Conservation (phyloP, 495 filamentous ascomycete species). For the Xylaria telfairii region DNA sequence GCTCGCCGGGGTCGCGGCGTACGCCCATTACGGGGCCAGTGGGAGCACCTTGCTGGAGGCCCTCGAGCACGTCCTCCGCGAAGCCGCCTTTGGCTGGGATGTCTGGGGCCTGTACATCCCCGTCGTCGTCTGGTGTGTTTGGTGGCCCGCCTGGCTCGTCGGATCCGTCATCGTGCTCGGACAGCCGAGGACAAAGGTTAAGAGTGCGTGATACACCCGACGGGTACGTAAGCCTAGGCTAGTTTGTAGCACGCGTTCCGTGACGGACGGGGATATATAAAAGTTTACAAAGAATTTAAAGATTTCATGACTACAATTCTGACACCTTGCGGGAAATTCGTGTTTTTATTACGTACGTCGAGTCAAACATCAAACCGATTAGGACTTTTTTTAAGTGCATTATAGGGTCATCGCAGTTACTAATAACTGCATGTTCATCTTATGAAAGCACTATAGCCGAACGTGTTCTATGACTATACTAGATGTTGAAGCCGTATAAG, state of each 20-base stretch:
- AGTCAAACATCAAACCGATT: neutral
- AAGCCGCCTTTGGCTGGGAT: conserved; percentile 88
- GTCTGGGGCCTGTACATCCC: conserved; percentile 90
- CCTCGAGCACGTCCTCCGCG: conserved; percentile 61
- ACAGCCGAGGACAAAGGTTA: conserved; percentile 36
- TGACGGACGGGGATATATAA: neutral
- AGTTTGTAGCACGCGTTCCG: neutral
- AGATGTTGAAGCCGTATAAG: neutral
- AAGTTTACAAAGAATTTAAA: neutral
- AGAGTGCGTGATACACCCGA: conserved; percentile 36
- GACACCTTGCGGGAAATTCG: neutral
- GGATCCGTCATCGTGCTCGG: conserved; percentile 55
- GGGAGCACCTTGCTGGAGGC: neutral
- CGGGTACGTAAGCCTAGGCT: neutral
- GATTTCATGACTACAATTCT: neutral
- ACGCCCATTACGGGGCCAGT: neutral
- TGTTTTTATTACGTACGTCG: too few relatives aligned
- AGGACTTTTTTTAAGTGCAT: neutral
- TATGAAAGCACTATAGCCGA: neutral
- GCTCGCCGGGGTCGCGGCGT: conserved; percentile 54
- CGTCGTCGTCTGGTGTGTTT: conserved; percentile 94
- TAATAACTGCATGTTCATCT: neutral
- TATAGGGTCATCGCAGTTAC: neutral
- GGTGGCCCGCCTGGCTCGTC: conserved; percentile 95
- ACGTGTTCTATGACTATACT: neutral